phyloP scores from a whole-genome alignment of 2,329 filamentous ascomycete species.

The Penicillium sp. region DNA sequence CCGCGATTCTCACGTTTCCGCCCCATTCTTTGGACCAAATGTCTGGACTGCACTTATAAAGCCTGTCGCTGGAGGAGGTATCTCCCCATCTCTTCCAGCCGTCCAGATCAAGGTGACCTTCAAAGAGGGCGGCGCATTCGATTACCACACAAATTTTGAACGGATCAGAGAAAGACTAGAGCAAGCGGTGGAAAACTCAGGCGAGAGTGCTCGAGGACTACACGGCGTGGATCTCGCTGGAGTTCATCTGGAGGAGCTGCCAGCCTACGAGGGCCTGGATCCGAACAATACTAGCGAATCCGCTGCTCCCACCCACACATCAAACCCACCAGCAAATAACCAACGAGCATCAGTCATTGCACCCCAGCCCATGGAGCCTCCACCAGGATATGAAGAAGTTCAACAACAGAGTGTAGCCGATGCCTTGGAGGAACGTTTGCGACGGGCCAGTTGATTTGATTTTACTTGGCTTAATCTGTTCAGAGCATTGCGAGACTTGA shows the following conservation, averaged over 20 bases:
- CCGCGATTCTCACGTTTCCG: slow-evolving; percentile 79
- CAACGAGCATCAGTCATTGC: slow-evolving; percentile 26
- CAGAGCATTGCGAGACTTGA: not conserved
- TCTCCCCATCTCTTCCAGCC: slow-evolving; percentile 69
- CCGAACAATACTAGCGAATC: slow-evolving; percentile 27
- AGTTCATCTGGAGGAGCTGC: slow-evolving; percentile 81
- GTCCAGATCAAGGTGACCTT: slow-evolving; percentile 85
- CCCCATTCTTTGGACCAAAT: slow-evolving; percentile 91
- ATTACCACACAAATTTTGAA: slow-evolving; percentile 81
- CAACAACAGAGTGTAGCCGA: slow-evolving; percentile 77
- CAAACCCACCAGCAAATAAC: slow-evolving; percentile 12
- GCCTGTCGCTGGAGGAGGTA: slow-evolving; percentile 78
- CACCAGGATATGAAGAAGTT: slow-evolving; percentile 87
- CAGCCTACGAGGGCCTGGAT: slow-evolving; percentile 72
- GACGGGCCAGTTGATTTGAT: slow-evolving; percentile 27
- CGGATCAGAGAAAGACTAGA: slow-evolving; percentile 78
- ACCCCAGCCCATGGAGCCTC: slow-evolving; percentile 66
- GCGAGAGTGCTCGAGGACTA: slow-evolving; percentile 42
- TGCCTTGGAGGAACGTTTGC: slow-evolving; percentile 64
- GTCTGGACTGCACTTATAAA: slow-evolving; percentile 80
- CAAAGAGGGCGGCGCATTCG: slow-evolving; percentile 91
- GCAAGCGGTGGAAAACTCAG: slow-evolving; percentile 66
- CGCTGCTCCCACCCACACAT: slow-evolving; percentile 7
- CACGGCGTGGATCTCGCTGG: slow-evolving; percentile 58
- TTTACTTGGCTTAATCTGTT: not conserved